These are phyloP conservation scores for Fusarium xylarioides DNA, from an alignment of 2,329 filamentous ascomycete species.

Conservation along the genomic window DNA sequence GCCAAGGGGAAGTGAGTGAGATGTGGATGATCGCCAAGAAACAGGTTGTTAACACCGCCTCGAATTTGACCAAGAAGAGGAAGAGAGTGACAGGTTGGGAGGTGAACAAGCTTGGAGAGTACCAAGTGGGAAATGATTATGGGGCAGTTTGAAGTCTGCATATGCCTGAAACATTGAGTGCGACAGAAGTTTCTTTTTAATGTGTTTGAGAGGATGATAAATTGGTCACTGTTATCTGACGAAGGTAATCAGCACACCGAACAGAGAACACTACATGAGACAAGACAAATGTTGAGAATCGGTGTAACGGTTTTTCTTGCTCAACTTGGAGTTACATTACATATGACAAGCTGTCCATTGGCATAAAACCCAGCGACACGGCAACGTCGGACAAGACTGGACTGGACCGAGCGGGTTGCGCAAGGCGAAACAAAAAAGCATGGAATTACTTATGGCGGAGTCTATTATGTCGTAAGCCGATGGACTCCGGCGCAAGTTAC, in stretches of 20 bases:
- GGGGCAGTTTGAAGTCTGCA: not conserved
- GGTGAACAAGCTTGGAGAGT: not conserved
- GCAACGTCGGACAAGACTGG: slow-evolving; percentile 15
- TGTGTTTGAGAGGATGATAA: not conserved
- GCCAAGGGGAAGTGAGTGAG: not conserved
- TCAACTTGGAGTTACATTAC: not conserved
- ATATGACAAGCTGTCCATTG: not conserved
- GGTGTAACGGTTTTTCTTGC: not conserved
- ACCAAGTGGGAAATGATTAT: not conserved
- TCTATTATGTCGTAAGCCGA: slow-evolving; percentile 6
- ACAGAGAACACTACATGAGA: not conserved
- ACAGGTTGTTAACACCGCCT: slow-evolving; percentile 15
- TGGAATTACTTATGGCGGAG: not conserved
- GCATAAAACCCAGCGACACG: slow-evolving; percentile 4
- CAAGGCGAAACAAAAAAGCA: not conserved
- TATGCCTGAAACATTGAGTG: not conserved
- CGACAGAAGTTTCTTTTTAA: not conserved
- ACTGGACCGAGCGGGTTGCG: not conserved
- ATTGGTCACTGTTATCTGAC: not conserved
- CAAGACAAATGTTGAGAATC: not conserved
- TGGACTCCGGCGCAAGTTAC: not conserved
- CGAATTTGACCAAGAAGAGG: not conserved
- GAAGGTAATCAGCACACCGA: not conserved
- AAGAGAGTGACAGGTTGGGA: not conserved
- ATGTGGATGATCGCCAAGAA: slow-evolving; percentile 26